Base-by-base conservation (phyloP, 1,284 basidiomycete genomes). In the Microstroma glucosiphilum region DNA sequence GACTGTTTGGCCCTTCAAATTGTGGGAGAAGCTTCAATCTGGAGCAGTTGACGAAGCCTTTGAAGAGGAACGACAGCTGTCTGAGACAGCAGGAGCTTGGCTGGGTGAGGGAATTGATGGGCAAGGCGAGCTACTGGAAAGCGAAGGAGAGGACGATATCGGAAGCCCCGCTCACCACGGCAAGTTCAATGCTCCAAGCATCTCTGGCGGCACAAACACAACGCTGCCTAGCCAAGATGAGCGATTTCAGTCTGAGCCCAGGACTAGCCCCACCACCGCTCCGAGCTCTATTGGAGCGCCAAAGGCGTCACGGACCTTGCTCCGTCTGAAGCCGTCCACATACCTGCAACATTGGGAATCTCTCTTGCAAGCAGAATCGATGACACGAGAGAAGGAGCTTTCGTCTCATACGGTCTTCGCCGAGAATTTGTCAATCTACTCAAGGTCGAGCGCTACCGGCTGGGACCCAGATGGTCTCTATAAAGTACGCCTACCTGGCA, bases 401-500 rank as follows among this genome's bases (percentile, higher is more conserved):
- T 40, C 60, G 12, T 19, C 26, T 11, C 54, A 57, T 25, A 25
- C 60, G 8, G n/a, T 60, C 7, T 60, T 23, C 51, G 54, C 42
- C 11, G 23, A 56, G 15, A n/a, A 40, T 30, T 9, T 56, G 12
- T 17, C 40, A 13, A 15, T 25, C 25, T 56, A 57, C 19, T 23
- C 40, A 15, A 19, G 37, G 23, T 17, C 17, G 12, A 19, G 26
- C 11, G 40, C 41, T 37, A n/a, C 30, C 1, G 7, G n/a, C 40
- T 37, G 30, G 19, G 57, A 41, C 23, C 37, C 12, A 4, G 43
- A 58, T 58, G 59, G 59, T 3, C 46, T 63, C 1, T 63, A 57
- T 37, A 53, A 17, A 6, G 55, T 63, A 17, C 40, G 21, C 15
- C 21, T 63, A 17, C 62, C 62, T 2, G 62, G 62, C 2, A 55